A percentile compares a stretch with the other conserved stretches of the same genome.
phyloP scores from a whole-genome alignment of 2,329 filamentous ascomycete genomes.

The Curvularia sp. region DNA sequence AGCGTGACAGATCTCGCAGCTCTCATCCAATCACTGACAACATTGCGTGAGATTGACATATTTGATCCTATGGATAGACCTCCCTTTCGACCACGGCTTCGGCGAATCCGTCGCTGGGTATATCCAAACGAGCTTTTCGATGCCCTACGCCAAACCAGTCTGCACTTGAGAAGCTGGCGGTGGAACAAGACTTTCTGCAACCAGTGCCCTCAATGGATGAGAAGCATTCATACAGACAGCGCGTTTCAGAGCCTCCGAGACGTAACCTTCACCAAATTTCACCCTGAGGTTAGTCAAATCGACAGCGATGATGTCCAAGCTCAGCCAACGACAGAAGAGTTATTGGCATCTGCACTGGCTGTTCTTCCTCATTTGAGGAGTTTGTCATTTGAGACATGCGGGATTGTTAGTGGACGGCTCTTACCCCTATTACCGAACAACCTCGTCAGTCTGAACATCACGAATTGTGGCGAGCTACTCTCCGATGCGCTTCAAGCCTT shows the following conservation, averaged over 20 bases:
- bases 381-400: conserved; percentile 77
- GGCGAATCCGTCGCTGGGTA: conserved; percentile 65
- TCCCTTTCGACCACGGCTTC: conserved; percentile 67
- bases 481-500: conserved; percentile 71
- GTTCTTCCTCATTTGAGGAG: conserved; percentile 70
- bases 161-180: conserved; percentile 59
- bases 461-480: conserved; percentile 79
- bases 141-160: conserved; percentile 62
- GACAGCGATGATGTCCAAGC: conserved; percentile 23
- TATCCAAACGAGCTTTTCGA: conserved; percentile 73
- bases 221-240: conserved; percentile 56
- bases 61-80: conserved; percentile 73
- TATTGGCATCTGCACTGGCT: conserved; percentile 59
- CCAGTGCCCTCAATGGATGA: conserved; percentile 45
- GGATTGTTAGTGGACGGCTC: conserved; percentile 71
- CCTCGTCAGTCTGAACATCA: conserved; percentile 73
- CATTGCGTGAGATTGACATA: conserved; percentile 73
- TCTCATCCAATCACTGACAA: conserved; percentile 70
- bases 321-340: conserved; percentile 51
- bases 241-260: conserved; percentile 50
- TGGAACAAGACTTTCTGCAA: conserved; percentile 63
- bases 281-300: conserved; percentile 28
- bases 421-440: conserved; percentile 72
- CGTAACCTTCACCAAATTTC: conserved; percentile 48
- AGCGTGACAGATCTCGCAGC: conserved; percentile 64